phyloP scores from a whole-genome alignment of 331 rosid species.

The Cydonia oblonga region DNA sequence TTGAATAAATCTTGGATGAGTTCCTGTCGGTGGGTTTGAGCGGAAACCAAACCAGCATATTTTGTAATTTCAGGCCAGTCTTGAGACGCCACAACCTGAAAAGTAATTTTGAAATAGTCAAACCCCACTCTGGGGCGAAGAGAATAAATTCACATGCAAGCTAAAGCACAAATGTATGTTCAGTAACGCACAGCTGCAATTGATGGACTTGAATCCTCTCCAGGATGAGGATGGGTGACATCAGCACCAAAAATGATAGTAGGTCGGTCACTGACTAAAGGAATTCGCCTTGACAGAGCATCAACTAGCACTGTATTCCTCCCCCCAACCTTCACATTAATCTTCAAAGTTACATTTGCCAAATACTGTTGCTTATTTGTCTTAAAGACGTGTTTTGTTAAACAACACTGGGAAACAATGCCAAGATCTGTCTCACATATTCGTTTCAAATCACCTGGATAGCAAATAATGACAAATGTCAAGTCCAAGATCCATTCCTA shows the following conservation, averaged over 20 bases:
- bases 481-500: background rate
- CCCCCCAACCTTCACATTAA: conserved; percentile 94
- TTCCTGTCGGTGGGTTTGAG: conserved; percentile 95
- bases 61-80: conserved; percentile 98
- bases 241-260: conserved; percentile 98
- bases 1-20: conserved; percentile 88
- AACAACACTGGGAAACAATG: conserved; percentile 83
- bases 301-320: conserved; percentile 90
- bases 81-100: conserved; percentile 97
- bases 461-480: background rate
- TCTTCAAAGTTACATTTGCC: conserved; percentile 85
- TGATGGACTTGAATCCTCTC: conserved; percentile 94
- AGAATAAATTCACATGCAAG: background rate
- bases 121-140: background rate
- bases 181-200: conserved; percentile 74
- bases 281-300: conserved; percentile 80
- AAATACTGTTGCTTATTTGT: conserved; percentile 75
- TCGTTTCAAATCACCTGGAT: conserved; percentile 78
- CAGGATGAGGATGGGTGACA: conserved; percentile 99
- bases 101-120: background rate
- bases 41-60: conserved; percentile 92
- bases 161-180: background rate
- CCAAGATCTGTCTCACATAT: conserved; percentile 98
- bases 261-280: conserved; percentile 82
- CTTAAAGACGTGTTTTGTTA: conserved; percentile 70